These are phyloP conservation scores for Aureobasidium uvarum DNA, from an alignment of 2,329 filamentous ascomycete species.

Conservation along the genomic window DNA sequence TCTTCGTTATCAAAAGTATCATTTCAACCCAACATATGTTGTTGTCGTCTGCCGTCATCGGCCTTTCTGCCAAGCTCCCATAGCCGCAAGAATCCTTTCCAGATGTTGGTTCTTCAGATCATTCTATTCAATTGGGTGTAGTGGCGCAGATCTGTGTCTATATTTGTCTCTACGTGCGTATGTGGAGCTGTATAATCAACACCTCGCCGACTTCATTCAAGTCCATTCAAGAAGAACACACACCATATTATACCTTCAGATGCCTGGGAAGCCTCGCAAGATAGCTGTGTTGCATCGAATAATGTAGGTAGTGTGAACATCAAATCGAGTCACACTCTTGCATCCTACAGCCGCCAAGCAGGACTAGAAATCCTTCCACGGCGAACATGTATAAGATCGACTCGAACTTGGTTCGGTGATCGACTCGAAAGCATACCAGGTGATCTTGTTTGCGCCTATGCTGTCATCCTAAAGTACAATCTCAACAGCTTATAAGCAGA, in stretches of 20 bases:
- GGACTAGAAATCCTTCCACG: slow-evolving; percentile 5
- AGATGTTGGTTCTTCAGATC: background rate
- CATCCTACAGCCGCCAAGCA: background rate
- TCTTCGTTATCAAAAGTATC: too few species aligned
- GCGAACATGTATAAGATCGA: background rate
- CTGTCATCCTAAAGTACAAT: background rate
- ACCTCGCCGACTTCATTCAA: background rate
- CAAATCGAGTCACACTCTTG: background rate
- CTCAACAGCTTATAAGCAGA: background rate
- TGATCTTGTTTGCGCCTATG: background rate
- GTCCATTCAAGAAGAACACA: background rate
- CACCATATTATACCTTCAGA: background rate
- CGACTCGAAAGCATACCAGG: background rate
- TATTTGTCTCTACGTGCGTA: too few species aligned
- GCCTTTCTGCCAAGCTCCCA: background rate
- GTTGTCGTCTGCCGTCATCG: background rate
- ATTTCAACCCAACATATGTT: too few species aligned
- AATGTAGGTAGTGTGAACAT: background rate
- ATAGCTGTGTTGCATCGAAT: background rate
- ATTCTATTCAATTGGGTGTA: background rate
- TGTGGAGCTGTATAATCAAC: background rate
- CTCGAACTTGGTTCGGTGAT: background rate
- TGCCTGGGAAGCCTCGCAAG: background rate
- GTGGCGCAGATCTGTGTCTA: background rate
- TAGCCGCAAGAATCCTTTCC: background rate